Conservation (phyloP, 345 rosid species). For the Salix dunnii region DNA sequence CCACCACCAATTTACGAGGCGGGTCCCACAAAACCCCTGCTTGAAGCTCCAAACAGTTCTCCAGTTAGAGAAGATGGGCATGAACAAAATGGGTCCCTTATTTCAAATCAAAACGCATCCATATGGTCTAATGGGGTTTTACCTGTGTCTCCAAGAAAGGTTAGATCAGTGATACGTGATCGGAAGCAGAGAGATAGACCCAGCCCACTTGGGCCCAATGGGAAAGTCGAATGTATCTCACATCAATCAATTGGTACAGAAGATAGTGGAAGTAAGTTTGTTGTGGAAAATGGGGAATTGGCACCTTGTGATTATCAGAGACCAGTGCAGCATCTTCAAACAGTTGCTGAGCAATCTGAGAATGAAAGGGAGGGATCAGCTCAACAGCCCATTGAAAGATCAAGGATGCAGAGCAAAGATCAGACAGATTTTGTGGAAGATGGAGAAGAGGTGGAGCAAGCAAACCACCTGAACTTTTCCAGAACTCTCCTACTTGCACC, state of each 20-base stretch:
- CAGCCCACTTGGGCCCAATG: slow-evolving; percentile 78
- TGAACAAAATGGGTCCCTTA: slow-evolving; percentile 46
- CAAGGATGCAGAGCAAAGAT: slow-evolving; percentile 35
- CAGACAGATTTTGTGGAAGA: slow-evolving; percentile 43
- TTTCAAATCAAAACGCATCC: slow-evolving; percentile 49
- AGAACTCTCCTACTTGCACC: slow-evolving; percentile 65
- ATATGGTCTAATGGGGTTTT: slow-evolving; percentile 80
- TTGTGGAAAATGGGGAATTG: slow-evolving; percentile 61
- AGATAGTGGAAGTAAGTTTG: slow-evolving; percentile 39
- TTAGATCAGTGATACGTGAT: slow-evolving; percentile 61
- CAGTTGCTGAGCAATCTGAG: slow-evolving; percentile 49
- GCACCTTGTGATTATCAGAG: slow-evolving; percentile 62
- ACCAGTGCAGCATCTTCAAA: slow-evolving; percentile 46
- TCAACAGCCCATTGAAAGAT: slow-evolving; percentile 38
- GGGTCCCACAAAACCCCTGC: slow-evolving; percentile 45
- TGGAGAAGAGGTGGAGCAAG: slow-evolving; percentile 53
- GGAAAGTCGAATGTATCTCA: slow-evolving; percentile 59
- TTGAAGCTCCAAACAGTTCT: slow-evolving; percentile 35
- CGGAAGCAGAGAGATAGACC: slow-evolving; percentile 72
- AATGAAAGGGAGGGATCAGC: slow-evolving; percentile 44
- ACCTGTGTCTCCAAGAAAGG: slow-evolving; percentile 60
- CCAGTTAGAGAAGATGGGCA: slow-evolving; percentile 53
- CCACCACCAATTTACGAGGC: slow-evolving; percentile 57
- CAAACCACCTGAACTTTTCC: slow-evolving; percentile 34
- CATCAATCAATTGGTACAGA: slow-evolving; percentile 52